phyloP scores from a whole-genome alignment of 345 rosid genomes.

The Citrus reticulata region DNA sequence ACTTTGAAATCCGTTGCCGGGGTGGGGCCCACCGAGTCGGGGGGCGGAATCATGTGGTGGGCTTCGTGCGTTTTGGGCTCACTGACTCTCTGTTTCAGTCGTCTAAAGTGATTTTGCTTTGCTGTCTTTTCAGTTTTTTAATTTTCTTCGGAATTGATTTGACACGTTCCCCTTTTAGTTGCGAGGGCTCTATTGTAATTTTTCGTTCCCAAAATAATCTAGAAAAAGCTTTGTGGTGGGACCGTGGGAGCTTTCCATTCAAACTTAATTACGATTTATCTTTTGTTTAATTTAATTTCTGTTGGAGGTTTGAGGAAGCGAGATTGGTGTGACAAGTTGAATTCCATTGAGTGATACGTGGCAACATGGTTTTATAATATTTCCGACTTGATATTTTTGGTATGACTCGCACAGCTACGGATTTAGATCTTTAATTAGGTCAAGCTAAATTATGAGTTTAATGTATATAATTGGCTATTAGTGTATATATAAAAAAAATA shows the following conservation, averaged over 20 bases:
- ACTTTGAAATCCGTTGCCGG: slow-evolving; percentile 35
- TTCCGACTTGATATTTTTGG: too few relatives aligned
- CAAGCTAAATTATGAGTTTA: too few relatives aligned
- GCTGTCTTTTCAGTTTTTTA: neutral
- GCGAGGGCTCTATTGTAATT: neutral
- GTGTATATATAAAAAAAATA: too few relatives aligned
- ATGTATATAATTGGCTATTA: too few relatives aligned
- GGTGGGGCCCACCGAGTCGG: slow-evolving; percentile 34
- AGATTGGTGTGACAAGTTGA: neutral
- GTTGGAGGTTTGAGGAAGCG: neutral
- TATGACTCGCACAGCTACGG: too few relatives aligned
- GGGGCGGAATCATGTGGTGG: slow-evolving; percentile 6
- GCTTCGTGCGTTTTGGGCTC: neutral
- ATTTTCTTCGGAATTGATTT: neutral
- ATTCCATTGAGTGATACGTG: neutral
- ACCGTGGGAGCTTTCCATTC: neutral
- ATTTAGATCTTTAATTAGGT: too few relatives aligned
- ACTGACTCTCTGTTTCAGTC: neutral
- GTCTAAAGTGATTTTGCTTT: neutral
- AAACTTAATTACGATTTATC: neutral
- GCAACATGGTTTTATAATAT: neutral
- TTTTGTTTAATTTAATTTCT: too few relatives aligned
- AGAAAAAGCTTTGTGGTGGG: neutral
- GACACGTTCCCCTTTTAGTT: neutral
- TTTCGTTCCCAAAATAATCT: neutral